Evolutionary conservation across 495 filamentous ascomycete genomes (phyloP).

Genomic region (Annulohypoxylon moriforme): DNA sequence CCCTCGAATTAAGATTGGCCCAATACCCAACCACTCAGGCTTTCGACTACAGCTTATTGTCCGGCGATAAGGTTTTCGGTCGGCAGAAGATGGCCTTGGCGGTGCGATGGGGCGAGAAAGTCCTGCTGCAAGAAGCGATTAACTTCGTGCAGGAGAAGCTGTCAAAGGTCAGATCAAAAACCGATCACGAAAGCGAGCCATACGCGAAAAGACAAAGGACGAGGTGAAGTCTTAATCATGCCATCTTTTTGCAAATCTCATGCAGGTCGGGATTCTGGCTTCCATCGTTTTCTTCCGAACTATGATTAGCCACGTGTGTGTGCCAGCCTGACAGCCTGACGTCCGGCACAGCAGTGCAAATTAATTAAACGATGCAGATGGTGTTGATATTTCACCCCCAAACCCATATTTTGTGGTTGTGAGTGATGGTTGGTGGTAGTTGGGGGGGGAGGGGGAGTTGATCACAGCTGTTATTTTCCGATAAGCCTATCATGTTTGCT

Average conservation of each 20-base stretch:
- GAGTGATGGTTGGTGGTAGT: not conserved
- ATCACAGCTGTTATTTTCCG: slow-evolving; percentile 24
- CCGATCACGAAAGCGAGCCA: slow-evolving; percentile 50
- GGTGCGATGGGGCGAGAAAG: slow-evolving; percentile 85
- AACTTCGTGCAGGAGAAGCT: slow-evolving; percentile 50
- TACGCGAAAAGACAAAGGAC: slow-evolving; percentile 55
- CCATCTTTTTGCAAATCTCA: not conserved
- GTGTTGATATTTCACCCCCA: not conserved
- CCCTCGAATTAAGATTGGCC: slow-evolving; percentile 55
- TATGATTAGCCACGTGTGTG: slow-evolving; percentile 23
- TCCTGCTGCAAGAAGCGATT: slow-evolving; percentile 66
- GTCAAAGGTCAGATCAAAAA: slow-evolving; percentile 47
- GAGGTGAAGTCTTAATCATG: slow-evolving; percentile 35
- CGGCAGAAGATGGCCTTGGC: slow-evolving; percentile 75
- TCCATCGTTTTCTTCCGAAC: slow-evolving; percentile 18
- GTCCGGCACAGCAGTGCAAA: not conserved
- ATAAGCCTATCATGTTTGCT: slow-evolving; percentile 22
- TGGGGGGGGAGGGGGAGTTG: too few relatives aligned
- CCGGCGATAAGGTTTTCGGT: slow-evolving; percentile 42
- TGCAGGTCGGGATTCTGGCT: slow-evolving; percentile 15
- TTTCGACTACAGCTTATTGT: slow-evolving; percentile 69
- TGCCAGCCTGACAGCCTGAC: slow-evolving; percentile 8
- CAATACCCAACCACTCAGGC: slow-evolving; percentile 73
- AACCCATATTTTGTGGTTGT: not conserved
- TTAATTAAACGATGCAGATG: slow-evolving; percentile 10